Conservation (phyloP, 345 rosid species). For the Boechera retrofracta region DNA sequence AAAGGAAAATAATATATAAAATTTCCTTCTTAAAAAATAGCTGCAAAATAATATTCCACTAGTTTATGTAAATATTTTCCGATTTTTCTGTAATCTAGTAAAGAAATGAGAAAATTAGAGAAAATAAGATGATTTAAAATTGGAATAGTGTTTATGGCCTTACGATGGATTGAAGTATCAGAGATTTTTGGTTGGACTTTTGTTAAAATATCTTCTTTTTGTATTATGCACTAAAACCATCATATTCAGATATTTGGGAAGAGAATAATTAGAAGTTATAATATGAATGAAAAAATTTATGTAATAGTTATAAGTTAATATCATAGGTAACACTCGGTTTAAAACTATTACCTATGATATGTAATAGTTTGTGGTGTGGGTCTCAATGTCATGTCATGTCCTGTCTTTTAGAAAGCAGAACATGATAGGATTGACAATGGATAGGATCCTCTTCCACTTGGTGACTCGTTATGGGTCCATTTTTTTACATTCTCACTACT, state of each 20-base stretch:
- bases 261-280: no score
- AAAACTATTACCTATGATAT: no score
- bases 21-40: background rate
- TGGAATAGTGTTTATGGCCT: background rate
- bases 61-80: background rate
- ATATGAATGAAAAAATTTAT: no score
- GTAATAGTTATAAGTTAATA: background rate
- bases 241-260: background rate
- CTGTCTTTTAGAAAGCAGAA: background rate
- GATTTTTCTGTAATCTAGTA: background rate
- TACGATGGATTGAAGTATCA: background rate
- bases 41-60: background rate
- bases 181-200: background rate
- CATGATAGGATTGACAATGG: background rate
- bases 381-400: background rate
- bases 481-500: background rate
- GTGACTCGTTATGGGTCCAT: background rate
- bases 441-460: background rate
- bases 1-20: background rate
- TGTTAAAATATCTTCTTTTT: background rate
- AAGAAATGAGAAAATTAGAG: background rate
- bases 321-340: background rate
- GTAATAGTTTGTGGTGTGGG: background rate
- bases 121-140: no score
- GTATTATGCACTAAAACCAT: background rate